Evolutionary conservation across 2,329 filamentous ascomycete species (phyloP).

Genomic region (Epichloe uncinata): DNA sequence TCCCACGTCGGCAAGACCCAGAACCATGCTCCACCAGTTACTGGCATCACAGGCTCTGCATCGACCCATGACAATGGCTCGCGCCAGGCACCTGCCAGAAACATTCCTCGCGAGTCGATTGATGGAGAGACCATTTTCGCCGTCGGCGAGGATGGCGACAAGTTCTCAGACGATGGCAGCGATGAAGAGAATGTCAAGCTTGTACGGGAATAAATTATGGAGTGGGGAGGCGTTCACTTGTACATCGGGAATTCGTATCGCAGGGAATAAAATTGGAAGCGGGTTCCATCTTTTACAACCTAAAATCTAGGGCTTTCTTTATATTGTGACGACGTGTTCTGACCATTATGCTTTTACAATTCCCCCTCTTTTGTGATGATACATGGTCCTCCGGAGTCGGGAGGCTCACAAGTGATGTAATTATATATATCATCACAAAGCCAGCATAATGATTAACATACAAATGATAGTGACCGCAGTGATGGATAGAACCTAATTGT

Average conservation of each 20-base stretch:
- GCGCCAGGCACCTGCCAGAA: conserved; percentile 13
- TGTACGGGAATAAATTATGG: conserved; percentile 30
- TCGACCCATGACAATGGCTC: conserved; percentile 11
- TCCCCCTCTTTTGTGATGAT: too few species aligned
- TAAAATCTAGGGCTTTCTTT: too few species aligned
- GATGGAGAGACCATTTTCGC: conserved; percentile 96
- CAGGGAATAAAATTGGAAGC: too few species aligned
- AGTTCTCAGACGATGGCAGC: conserved; percentile 62
- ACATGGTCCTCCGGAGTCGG: too few species aligned
- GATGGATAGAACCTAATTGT: too few species aligned
- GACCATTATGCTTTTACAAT: too few species aligned
- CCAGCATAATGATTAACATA: too few species aligned
- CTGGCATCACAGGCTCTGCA: conserved; percentile 13
- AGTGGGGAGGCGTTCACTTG: not conserved
- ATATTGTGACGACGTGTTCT: too few species aligned
- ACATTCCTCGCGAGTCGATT: conserved; percentile 39
- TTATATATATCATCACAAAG: too few species aligned
- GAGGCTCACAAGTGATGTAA: too few species aligned
- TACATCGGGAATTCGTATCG: not conserved
- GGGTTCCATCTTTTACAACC: too few species aligned
- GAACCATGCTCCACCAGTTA: conserved; percentile 12
- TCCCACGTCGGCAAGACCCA: conserved; percentile 30
- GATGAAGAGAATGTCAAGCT: conserved; percentile 35
- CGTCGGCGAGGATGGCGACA: conserved; percentile 72
- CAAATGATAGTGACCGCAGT: too few species aligned